phyloP scores from a whole-genome alignment of 345 rosid genomes.

The Populus simonii region DNA sequence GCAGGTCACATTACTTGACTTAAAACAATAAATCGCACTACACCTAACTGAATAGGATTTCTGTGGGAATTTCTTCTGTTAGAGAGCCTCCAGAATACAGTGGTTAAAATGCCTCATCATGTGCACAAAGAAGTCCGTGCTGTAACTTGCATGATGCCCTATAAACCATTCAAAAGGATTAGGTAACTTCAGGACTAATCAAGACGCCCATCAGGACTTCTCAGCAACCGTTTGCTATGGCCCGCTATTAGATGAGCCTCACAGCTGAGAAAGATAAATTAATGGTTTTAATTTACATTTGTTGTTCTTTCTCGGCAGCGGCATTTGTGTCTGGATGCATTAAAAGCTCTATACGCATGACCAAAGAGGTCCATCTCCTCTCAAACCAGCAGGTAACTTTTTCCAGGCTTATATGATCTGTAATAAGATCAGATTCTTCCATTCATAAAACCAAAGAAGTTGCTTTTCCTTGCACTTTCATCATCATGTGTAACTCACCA shows the following conservation, averaged over 20 bases:
- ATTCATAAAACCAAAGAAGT: not conserved
- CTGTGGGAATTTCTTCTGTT: not conserved
- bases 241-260: not conserved
- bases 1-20: not conserved
- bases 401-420: not conserved
- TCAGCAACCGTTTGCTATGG: not conserved
- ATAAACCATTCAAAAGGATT: not conserved
- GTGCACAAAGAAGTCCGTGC: not conserved
- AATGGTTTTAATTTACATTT: not conserved
- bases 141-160: not conserved
- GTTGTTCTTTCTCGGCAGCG: no score
- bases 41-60: not conserved
- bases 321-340: no score
- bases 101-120: not conserved
- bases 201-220: not conserved
- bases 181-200: not conserved
- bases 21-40: not conserved
- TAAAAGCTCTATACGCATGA: no score
- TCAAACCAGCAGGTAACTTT: not conserved
- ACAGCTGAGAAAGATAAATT: not conserved
- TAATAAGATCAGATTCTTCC: not conserved
- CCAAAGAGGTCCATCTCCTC: no score
- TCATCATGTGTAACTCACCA: not conserved
- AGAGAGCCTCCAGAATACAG: not conserved
- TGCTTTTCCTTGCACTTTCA: not conserved